A percentile compares a stretch with the other conserved stretches of the same genome.
Conservation (phyloP, 495 filamentous ascomycete genomes). For the Penicillium lagena region DNA sequence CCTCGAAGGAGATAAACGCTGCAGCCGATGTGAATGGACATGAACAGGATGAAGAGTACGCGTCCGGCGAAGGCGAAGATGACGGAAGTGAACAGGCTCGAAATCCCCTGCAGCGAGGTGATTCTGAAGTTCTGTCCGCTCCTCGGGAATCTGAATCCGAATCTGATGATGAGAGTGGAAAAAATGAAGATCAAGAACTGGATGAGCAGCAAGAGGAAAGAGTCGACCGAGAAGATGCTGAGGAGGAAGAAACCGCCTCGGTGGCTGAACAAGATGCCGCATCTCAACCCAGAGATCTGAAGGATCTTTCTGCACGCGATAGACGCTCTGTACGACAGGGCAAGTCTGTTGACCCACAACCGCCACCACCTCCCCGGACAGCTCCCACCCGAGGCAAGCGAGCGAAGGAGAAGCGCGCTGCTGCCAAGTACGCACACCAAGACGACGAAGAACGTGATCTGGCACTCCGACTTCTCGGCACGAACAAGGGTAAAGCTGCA, state of each 20-base stretch:
- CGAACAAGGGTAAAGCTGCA: slow-evolving; percentile 48
- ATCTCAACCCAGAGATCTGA: slow-evolving; percentile 16
- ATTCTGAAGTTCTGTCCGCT: slow-evolving; percentile 16
- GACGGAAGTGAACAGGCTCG: slow-evolving; percentile 10
- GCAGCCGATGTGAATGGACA: not conserved
- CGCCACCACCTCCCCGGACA: slow-evolving; percentile 10
- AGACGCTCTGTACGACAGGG: slow-evolving; percentile 43
- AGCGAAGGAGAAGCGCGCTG: slow-evolving; percentile 79
- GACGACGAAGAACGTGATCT: slow-evolving; percentile 86
- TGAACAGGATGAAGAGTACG: slow-evolving; percentile 10
- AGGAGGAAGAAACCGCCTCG: slow-evolving; percentile 7
- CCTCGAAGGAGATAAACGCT: not conserved
- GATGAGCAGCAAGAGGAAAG: slow-evolving; percentile 11
- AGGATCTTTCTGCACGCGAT: slow-evolving; percentile 47
- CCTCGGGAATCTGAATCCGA: slow-evolving; percentile 24
- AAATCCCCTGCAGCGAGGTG: slow-evolving; percentile 26
- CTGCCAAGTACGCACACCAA: slow-evolving; percentile 87
- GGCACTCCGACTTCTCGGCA: slow-evolving; percentile 76
- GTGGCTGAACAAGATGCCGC: slow-evolving; percentile 11
- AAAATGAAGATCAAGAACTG: slow-evolving; percentile 21
- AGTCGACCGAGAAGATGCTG: slow-evolving; percentile 9
- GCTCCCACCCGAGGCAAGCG: slow-evolving; percentile 69
- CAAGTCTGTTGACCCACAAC: slow-evolving; percentile 18
- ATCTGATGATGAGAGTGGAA: slow-evolving; percentile 19
- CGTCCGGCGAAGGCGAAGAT: slow-evolving; percentile 26